Base-by-base conservation (phyloP, 2,329 filamentous ascomycete species). In the Xylaria sp. region DNA sequence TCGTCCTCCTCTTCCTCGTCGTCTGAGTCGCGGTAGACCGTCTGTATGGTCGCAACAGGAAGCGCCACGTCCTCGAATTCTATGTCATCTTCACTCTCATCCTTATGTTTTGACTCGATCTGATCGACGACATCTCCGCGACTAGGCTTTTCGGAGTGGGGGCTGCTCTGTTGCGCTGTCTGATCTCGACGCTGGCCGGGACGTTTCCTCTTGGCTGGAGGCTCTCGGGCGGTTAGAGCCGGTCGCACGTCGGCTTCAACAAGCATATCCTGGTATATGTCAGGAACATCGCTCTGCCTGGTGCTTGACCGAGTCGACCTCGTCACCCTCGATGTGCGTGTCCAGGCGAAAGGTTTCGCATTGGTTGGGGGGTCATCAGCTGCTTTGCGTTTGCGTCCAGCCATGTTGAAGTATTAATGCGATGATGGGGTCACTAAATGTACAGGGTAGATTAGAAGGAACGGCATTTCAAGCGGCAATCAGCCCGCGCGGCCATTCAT, bases 61-160 rank as follows among this genome's bases (percentile, higher is more conserved):
- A 84, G 67, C 3, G 73, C 67, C 1, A 85, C 81, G 68, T 86
- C 83, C 63, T 85, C 78, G 66, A 85, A 84, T 45, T 82, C 78
- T 21, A 81, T 58, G 12, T 77, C 75, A 2, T 81, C 79, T 3
- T 80, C 73, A 6, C 75, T 78, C 0, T 79, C 75, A 1, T 75
- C 77, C 1, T 75, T 76, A 0, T 73, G 71, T 5, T 73, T 42
- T 4, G 19, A 23, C 38, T 53, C 50, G 38, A 56, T 23, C 11
- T 15, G 5, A 19, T 37, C 25, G 15, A 43, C 7, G 5, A 4
- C 25, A 7, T 21, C 25, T 2, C 25, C 17, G 14, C 35, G 28
- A 15, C 38, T 19, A 7, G 38, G 31, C n/a, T 60, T 63, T 23
- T 57, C 19, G 11, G 50, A 25, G 2, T 47, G 55, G 15, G 52